Evolutionary conservation across 345 rosid genomes (phyloP).

Genomic region (Melaleuca alternifolia): DNA sequence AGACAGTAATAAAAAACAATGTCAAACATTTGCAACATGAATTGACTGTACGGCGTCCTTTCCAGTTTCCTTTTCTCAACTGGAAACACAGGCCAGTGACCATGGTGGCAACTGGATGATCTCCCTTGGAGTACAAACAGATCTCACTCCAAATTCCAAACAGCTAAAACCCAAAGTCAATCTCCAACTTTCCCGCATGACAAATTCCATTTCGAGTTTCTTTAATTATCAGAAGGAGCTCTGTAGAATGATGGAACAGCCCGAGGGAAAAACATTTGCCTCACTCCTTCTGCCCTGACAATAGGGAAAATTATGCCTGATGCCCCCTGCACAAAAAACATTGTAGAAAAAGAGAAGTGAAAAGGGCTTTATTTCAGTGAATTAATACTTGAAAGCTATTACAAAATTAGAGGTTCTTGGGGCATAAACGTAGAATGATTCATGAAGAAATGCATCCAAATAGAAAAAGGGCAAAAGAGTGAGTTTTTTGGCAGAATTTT

Average conservation of each 20-base stretch:
- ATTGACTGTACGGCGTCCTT: not conserved
- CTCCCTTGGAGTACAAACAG: not conserved
- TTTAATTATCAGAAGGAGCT: not conserved
- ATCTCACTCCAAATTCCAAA: not conserved
- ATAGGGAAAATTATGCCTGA: constrained; percentile 12
- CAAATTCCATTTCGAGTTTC: not conserved
- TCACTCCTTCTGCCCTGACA: constrained; percentile 10
- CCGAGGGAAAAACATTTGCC: constrained; percentile 10
- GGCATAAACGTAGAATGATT: not conserved
- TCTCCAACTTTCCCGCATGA: not conserved
- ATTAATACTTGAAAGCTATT: not conserved
- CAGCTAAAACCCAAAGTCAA: not conserved
- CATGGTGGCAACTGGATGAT: not conserved
- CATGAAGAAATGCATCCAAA: not conserved
- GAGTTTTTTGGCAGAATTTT: not conserved
- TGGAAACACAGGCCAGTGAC: not conserved
- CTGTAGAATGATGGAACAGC: constrained; percentile 2
- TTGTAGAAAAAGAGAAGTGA: not conserved
- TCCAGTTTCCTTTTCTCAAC: not conserved
- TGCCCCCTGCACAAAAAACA: not conserved
- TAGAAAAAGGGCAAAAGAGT: not conserved
- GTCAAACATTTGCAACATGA: not conserved
- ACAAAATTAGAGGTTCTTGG: not conserved
- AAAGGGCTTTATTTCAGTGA: not conserved
- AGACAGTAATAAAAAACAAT: not conserved